These are phyloP conservation scores for Alternaria brassicicola DNA, from an alignment of 2,329 filamentous ascomycete genomes.

Conservation along the genomic window DNA sequence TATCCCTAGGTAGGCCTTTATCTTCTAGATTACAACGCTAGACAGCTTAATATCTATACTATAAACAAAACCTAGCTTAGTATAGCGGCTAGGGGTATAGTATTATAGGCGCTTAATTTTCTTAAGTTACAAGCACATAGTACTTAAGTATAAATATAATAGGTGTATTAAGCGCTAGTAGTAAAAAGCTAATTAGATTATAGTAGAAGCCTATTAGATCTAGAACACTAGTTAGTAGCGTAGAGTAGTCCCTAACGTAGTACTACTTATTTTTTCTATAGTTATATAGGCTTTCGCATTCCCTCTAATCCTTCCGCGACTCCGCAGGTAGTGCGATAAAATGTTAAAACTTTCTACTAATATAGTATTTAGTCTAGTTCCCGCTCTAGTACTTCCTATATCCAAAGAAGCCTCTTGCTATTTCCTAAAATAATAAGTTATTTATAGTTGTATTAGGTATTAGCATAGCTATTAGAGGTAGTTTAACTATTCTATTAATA, in stretches of 20 bases:
- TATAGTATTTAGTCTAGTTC: constrained; percentile 4
- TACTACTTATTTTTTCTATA: background rate
- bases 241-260: background rate
- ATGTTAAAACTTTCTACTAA: background rate
- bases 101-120: background rate
- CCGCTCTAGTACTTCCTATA: background rate
- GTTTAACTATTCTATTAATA: background rate
- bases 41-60: background rate
- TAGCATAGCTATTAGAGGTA: background rate
- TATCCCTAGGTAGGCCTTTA: background rate
- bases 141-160: background rate
- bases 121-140: constrained; percentile 1
- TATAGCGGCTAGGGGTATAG: background rate
- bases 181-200: background rate
- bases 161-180: background rate
- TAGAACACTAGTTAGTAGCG: background rate
- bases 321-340: background rate
- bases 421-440: constrained; percentile 2
- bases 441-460: background rate
- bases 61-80: background rate
- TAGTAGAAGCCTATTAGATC: background rate
- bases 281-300: background rate
- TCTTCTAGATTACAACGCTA: background rate
- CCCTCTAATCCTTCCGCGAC: background rate
- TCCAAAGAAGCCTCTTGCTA: background rate